Evolutionary conservation across 306 rosid genomes (phyloP).

Genomic region (Vigna nakashimae): DNA sequence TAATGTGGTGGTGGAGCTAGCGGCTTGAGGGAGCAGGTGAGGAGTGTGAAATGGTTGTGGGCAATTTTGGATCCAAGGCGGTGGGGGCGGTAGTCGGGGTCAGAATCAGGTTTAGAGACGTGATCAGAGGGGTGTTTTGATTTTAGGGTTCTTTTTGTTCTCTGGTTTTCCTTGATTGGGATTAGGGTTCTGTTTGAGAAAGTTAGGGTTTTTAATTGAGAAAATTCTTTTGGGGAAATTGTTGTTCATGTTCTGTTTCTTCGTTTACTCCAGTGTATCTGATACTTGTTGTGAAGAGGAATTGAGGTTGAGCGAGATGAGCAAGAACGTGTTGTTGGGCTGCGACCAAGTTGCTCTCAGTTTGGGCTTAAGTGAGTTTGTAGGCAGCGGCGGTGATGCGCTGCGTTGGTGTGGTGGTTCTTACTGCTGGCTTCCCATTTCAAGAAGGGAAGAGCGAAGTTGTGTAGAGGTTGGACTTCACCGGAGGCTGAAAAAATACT

Average conservation of each 20-base stretch:
- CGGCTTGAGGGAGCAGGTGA: constrained; percentile 50
- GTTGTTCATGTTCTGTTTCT: too few species aligned
- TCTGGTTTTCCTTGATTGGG: too few species aligned
- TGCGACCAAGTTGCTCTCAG: too few species aligned
- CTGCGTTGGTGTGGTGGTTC: constrained; percentile 56
- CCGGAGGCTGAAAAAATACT: constrained; percentile 39
- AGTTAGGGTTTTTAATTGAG: too few species aligned
- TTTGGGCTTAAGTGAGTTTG: too few species aligned
- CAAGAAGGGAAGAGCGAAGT: constrained; percentile 75
- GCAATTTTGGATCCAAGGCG: constrained; percentile 70
- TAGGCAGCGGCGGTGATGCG: constrained; percentile 62
- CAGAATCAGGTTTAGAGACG: constrained; percentile 54
- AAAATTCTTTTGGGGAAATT: too few species aligned
- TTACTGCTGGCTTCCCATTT: constrained; percentile 80
- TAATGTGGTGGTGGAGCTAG: neutral
- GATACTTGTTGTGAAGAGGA: too few species aligned
- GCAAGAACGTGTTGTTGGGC: too few species aligned
- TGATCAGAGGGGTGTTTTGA: constrained; percentile 40
- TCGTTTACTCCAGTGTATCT: too few species aligned
- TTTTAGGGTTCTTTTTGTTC: too few species aligned
- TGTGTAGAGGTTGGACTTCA: constrained; percentile 89
- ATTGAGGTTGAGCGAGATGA: too few species aligned
- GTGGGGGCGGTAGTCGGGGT: constrained; percentile 44
- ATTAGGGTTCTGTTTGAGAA: too few species aligned
- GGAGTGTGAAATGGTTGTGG: constrained; percentile 60